Evolutionary conservation across 176 grass and related monocot genomes (phyloP), one percentile per base, ranked within the genome.

Genomic region (Avena insularis): DNA sequence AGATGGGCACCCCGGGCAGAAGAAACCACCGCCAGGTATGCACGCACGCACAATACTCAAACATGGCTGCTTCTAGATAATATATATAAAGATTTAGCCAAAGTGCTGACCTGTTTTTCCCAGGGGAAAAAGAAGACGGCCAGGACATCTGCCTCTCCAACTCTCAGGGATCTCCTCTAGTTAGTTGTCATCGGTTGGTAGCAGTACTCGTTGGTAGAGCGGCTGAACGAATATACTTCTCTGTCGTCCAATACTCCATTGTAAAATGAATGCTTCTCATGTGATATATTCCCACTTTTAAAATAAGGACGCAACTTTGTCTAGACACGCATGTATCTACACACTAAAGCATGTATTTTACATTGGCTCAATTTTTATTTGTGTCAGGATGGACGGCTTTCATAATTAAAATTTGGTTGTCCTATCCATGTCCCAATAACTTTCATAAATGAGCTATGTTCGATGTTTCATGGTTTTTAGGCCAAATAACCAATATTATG

Each of bases 351-450:
- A 43, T 43, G 5, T 43, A 43, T 43, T 43, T 43, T 1, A 43
- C 40, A 43, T 43, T 43, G 40, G 1, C 6, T 43, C 40, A 43
- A 36, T 13, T 90, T 46, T 77, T 21, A 40, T 82, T 73, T 8
- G 0, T 71, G 23, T 43, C 46, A 51, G 71, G 15, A 69, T 88
- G 43, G 15, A 77, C 53, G 36, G 29, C 77, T 67, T 56, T 87
- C 49, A 63, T 79, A 33, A 67, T 87, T 45, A 40, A 71, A 38
- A 31, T 72, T 76, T 71, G 19, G 15, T 77, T 3, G 31, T 33
- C 31, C 31, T 33, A 31, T 94, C 75, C 72, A 98, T 94, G 97
- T 96, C 77, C 97, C 97, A 75, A 96, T 99, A 61, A 99, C 92
- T 58, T 99, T 94, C 74, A 92, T 99, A 31, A 31, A 31, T 31